A percentile compares a stretch with the other conserved stretches of the same genome.
phyloP scores from a whole-genome alignment of 2,329 filamentous ascomycete genomes.

The Hawksworthiomyces lignivorus region DNA sequence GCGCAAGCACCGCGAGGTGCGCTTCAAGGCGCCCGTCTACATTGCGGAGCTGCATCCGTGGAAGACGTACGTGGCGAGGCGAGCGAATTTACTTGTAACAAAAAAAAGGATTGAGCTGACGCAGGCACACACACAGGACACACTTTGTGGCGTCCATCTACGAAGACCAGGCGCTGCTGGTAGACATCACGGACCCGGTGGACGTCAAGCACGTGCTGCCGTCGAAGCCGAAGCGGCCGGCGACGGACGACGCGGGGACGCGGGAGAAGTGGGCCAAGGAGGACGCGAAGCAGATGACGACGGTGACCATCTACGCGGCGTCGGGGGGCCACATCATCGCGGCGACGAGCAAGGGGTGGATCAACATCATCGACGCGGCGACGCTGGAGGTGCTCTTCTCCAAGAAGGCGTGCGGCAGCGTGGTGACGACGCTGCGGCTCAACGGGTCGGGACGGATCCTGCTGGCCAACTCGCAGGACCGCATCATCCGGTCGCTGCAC shows the following conservation, averaged over 20 bases:
- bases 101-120: too few relatives aligned
- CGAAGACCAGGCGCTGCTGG: constrained; percentile 83
- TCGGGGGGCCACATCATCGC: constrained; percentile 83
- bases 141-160: constrained; percentile 88
- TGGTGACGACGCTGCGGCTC: constrained; percentile 80
- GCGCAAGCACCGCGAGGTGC: constrained; percentile 70
- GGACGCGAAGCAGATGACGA: constrained; percentile 91
- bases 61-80: constrained; percentile 58
- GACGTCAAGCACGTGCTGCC: constrained; percentile 71
- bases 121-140: constrained; percentile 41
- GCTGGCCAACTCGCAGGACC: constrained; percentile 87
- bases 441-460: constrained; percentile 79
- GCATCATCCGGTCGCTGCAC: constrained; percentile 87
- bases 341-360: constrained; percentile 89
- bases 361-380: constrained; percentile 86
- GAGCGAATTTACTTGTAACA: too few relatives aligned
- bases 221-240: constrained; percentile 70
- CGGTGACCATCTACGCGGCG: constrained; percentile 80
- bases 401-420: constrained; percentile 76
- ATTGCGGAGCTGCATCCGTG: constrained; percentile 91
- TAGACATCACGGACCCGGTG: constrained; percentile 65
- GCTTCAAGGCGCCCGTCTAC: constrained; percentile 89
- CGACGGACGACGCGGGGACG: constrained; percentile 60
- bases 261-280: constrained; percentile 83
- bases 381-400: constrained; percentile 82